Evolutionary conservation across 805 yeast species (phyloP), one percentile per base, ranked within the genome.

Genomic region (Pichia pseudocactophila): DNA sequence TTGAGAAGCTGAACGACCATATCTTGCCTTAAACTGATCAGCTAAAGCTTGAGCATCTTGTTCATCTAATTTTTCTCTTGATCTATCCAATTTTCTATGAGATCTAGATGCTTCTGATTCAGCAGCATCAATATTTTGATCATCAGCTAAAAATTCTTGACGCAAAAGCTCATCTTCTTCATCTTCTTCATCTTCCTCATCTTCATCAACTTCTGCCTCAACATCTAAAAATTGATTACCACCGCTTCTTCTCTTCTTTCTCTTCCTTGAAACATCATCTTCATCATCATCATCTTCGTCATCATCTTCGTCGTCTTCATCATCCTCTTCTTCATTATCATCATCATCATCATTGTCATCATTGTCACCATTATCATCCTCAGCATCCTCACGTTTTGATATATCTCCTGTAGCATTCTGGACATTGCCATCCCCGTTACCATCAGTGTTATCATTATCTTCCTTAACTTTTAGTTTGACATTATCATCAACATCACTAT

Each of bases 191-290:
- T 83, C 94, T 51, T 90, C 97, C 42, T 92, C 97, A 51, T 92
- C 97, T 47, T 90, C 97, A 62, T 90, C 95, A 44, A 92, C 98
- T 62, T 90, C 97, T 46, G 97, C 98, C 70, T 92, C 97, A 42
- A 92, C 95, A 84, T 92, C 98, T 65, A 92, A 73, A 63, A 88
- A 92, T 70, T 83, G 89, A 62, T 90, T 90, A 46, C 84, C 71
- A 4, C 31, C 31, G 37, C 71, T 73, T 55, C 75, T 65, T 57
- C 71, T 66, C 48, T 68, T 72, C 45, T 66, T 66, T 38, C 66
- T 63, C 36, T 71, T 68, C 5, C 69, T 70, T n/a, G 64, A 63
- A 6, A 68, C 74, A 12, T 73, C 82, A 2, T 73, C 84, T 0
- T 78, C 86, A 0, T 79, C 75, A 0, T 61, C 75, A 0, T 70